Percentiles rank a stretch among this genome's conserved stretches.
Evolutionary conservation across 2,329 filamentous ascomycete species (phyloP).

Genomic region (Aureobasidium lini): DNA sequence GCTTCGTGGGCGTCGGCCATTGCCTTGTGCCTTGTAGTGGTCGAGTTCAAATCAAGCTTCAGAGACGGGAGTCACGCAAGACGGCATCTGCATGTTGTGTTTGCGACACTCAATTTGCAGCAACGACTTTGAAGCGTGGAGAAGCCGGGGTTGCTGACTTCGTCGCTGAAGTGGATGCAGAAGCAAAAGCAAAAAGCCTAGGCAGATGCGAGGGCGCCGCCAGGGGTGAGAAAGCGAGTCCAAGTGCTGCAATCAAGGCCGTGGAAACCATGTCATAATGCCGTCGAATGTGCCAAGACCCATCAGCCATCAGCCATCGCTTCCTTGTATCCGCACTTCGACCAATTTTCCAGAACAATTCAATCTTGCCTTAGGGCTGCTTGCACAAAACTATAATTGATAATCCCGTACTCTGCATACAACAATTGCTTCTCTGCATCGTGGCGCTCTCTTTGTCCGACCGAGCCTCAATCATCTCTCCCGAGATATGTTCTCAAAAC

Average conservation of each 20-base stretch:
- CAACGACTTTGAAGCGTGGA: not conserved
- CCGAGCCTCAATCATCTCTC: not conserved
- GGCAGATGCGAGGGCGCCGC: not conserved
- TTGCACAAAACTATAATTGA: conserved; percentile 1
- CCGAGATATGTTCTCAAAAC: not conserved
- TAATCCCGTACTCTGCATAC: not conserved
- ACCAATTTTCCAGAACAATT: conserved; percentile 8
- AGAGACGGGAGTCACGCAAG: not conserved
- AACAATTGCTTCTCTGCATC: not conserved
- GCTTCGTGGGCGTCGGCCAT: conserved; percentile 10
- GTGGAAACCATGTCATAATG: not conserved
- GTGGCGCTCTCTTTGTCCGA: not conserved
- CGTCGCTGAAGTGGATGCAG: not conserved
- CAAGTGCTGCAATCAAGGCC: not conserved
- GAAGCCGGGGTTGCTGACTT: not conserved
- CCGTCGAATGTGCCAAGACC: not conserved
- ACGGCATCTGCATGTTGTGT: conserved; percentile 5
- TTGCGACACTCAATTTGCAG: not conserved
- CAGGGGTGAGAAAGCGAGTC: not conserved
- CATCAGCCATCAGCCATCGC: conserved; percentile 2
- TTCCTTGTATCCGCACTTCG: conserved; percentile 3
- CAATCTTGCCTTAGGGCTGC: not conserved
- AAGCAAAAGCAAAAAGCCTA: not conserved
- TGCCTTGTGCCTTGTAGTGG: not conserved
- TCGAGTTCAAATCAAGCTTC: not conserved